Conservation (phyloP, 768 basidiomycete species). For the Naganishia onofrii region DNA sequence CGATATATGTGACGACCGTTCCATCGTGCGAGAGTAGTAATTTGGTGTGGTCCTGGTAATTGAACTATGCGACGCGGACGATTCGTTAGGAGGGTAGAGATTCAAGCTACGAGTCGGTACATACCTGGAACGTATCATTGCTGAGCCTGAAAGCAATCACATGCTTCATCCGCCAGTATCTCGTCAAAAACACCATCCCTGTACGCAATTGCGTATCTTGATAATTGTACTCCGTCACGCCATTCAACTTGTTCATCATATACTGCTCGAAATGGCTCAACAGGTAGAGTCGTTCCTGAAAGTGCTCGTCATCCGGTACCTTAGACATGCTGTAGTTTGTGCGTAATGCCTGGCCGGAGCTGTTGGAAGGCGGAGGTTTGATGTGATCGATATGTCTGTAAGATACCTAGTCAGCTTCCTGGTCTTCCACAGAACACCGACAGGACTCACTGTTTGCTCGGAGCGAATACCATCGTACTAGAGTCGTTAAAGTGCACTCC, state of each 20-base stretch:
- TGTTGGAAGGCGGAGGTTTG: constrained; percentile 54
- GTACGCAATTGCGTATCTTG: constrained; percentile 65
- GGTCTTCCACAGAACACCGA: neutral
- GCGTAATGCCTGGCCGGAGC: constrained; percentile 33
- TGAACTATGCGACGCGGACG: constrained; percentile 66
- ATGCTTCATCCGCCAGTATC: constrained; percentile 93
- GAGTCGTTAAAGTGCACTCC: constrained; percentile 97
- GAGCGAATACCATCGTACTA: constrained; percentile 75
- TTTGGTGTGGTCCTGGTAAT: constrained; percentile 97
- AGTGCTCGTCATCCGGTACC: constrained; percentile 66
- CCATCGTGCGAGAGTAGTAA: constrained; percentile 81
- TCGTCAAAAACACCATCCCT: constrained; percentile 94
- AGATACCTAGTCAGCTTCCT: neutral
- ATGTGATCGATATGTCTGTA: constrained; percentile 85
- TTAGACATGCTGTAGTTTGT: constrained; percentile 58
- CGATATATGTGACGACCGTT: constrained; percentile 78
- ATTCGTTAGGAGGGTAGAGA: neutral
- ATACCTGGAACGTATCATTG: constrained; percentile 89
- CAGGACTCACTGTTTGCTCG: constrained; percentile 74
- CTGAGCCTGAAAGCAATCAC: constrained; percentile 95
- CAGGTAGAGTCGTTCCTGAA: constrained; percentile 87
- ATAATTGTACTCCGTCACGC: constrained; percentile 79
- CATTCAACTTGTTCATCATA: constrained; percentile 84
- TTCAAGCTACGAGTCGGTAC: constrained; percentile 35
- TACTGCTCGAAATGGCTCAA: constrained; percentile 91